Percentiles rank a stretch among this genome's conserved stretches.
Conservation (phyloP, 2,329 filamentous ascomycete genomes). For the Zasmidium cellare region DNA sequence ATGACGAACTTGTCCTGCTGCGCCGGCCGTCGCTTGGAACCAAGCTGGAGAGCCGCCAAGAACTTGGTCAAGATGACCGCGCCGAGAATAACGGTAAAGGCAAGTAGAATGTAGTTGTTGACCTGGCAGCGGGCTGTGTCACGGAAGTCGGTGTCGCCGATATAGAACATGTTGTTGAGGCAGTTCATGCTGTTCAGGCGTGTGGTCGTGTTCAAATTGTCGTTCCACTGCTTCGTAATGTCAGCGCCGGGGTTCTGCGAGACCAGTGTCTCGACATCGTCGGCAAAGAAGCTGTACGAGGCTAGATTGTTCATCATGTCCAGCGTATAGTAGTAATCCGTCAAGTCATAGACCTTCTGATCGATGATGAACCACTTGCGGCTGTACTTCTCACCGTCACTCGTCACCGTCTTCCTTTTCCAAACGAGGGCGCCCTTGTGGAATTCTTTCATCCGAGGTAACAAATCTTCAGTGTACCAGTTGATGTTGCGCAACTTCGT, state of each 20-base stretch:
- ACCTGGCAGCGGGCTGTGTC: conserved; percentile 72
- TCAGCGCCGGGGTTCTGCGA: conserved; percentile 76
- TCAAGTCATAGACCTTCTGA: conserved; percentile 80
- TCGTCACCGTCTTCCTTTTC: conserved; percentile 58
- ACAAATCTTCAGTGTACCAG: conserved; percentile 77
- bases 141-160: conserved; percentile 83
- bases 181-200: conserved; percentile 75
- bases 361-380: conserved; percentile 81
- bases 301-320: conserved; percentile 54
- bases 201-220: conserved; percentile 50
- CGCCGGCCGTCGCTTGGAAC: conserved; percentile 82
- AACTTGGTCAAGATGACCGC: conserved; percentile 84
- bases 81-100: conserved; percentile 82
- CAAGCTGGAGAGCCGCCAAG: conserved; percentile 86
- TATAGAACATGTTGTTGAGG: conserved; percentile 78
- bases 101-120: conserved; percentile 87
- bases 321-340: conserved; percentile 83
- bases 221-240: conserved; percentile 66
- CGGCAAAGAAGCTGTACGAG: conserved; percentile 71
- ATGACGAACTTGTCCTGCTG: conserved; percentile 99
- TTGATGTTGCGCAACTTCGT: conserved; percentile 61
- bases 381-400: conserved; percentile 65
- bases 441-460: conserved; percentile 78
- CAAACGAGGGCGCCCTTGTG: conserved; percentile 86
- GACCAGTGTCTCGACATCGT: conserved; percentile 66